phyloP scores from a whole-genome alignment of 2,329 filamentous ascomycete species.

The Trichoderma atrobrunneum region DNA sequence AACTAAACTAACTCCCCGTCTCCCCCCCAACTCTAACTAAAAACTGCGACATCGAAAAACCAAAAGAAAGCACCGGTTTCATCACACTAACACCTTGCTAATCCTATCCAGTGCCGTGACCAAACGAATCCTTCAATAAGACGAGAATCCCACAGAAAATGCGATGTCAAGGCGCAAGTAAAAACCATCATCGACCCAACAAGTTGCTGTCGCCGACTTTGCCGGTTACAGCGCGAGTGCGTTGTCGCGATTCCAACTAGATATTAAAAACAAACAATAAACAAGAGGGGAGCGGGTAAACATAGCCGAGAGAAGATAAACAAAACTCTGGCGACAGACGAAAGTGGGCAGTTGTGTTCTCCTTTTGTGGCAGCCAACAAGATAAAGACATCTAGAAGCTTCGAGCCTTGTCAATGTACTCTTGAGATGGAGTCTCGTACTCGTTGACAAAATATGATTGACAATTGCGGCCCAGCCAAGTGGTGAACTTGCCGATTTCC shows the following conservation, averaged over 20 bases:
- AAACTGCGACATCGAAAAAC: neutral
- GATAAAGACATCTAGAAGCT: conserved; percentile 34
- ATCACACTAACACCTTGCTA: conserved; percentile 11
- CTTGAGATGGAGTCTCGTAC: conserved; percentile 69
- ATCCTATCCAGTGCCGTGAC: conserved; percentile 5
- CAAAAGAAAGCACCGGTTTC: neutral
- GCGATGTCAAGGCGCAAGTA: neutral
- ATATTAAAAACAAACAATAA: neutral
- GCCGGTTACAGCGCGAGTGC: neutral
- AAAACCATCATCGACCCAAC: neutral
- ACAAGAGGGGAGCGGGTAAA: neutral
- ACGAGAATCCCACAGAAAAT: neutral
- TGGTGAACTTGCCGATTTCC: conserved; percentile 80
- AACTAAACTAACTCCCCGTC: neutral
- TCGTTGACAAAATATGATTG: conserved; percentile 73
- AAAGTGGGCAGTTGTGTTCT: neutral
- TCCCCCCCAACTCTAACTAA: neutral
- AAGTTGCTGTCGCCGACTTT: neutral
- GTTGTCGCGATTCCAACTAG: neutral
- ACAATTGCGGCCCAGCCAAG: conserved; percentile 78
- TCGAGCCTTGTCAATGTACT: conserved; percentile 68
- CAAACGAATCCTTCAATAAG: conserved; percentile 6
- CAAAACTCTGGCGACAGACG: neutral
- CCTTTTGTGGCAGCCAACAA: neutral
- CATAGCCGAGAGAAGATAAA: neutral